phyloP scores from a whole-genome alignment of 345 rosid genomes.

The Limnanthes douglasii region DNA sequence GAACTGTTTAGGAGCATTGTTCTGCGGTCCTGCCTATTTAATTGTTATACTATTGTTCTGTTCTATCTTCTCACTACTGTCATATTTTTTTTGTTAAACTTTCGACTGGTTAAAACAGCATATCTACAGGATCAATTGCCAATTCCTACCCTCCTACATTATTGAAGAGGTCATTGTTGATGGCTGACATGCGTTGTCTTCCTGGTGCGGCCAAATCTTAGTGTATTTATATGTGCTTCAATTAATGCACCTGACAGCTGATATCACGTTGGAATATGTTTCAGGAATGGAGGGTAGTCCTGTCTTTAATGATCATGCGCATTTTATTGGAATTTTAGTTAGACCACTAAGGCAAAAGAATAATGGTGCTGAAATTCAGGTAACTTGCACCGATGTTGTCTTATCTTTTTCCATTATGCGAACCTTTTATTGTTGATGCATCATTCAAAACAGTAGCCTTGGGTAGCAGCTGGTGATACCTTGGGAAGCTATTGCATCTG shows the following conservation, averaged over 20 bases:
- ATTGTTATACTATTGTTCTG: background rate
- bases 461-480: constrained; percentile 98
- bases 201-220: constrained; percentile 47
- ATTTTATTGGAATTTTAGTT: constrained; percentile 58
- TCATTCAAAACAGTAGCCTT: constrained; percentile 69
- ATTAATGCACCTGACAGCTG: constrained; percentile 9
- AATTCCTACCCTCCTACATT: constrained; percentile 64
- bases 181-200: constrained; percentile 94
- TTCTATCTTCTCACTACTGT: constrained; percentile 2
- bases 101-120: constrained; percentile 31
- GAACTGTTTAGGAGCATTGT: background rate
- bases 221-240: constrained; percentile 6
- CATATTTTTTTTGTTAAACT: constrained; percentile 4
- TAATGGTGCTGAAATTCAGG: constrained; percentile 89
- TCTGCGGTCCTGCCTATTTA: background rate
- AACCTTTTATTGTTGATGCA: constrained; percentile 25
- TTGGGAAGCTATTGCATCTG: constrained; percentile 89
- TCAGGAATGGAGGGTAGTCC: constrained; percentile 95
- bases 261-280: constrained; percentile 8
- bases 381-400: constrained; percentile 17
- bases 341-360: constrained; percentile 75
- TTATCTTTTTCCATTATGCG: constrained; percentile 13
- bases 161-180: constrained; percentile 38
- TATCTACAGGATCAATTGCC: constrained; percentile 67
- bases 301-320: constrained; percentile 36